phyloP scores from a whole-genome alignment of 1,284 basidiomycete species.

The Mycosarcoma mackinlayi region DNA sequence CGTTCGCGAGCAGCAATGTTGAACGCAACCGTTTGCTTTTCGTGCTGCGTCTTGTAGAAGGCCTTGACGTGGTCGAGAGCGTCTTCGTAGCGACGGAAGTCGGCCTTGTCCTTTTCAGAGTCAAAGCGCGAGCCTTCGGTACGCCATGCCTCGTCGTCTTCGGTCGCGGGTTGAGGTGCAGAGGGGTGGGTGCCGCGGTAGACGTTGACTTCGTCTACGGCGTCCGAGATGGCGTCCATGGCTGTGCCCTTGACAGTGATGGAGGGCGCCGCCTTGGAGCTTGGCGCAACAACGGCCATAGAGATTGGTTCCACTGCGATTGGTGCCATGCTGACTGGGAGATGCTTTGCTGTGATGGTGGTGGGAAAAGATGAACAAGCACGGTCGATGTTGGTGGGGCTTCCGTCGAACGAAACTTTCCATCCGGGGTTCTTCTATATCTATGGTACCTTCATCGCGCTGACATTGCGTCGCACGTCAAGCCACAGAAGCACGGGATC shows the following conservation, averaged over 20 bases:
- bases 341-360: not conserved
- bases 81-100: constrained; percentile 70
- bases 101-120: constrained; percentile 78
- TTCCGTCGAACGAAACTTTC: not conserved
- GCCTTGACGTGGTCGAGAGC: constrained; percentile 87
- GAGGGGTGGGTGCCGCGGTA: constrained; percentile 47
- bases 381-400: not conserved
- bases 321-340: constrained; percentile 29
- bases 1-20: constrained; percentile 46
- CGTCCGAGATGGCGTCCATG: constrained; percentile 48
- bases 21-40: constrained; percentile 75
- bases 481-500: not conserved
- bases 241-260: constrained; percentile 35
- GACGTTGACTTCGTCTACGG: constrained; percentile 52
- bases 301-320: constrained; percentile 30
- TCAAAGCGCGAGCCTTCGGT: constrained; percentile 74
- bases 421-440: not conserved
- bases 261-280: constrained; percentile 8
- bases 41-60: constrained; percentile 89
- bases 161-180: constrained; percentile 27
- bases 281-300: constrained; percentile 6
- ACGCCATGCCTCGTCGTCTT: constrained; percentile 42
- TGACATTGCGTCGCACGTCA: not conserved
- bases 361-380: not conserved
- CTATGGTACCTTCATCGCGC: not conserved